Evolutionary conservation across 441 rosid genomes (phyloP), one percentile per base, ranked within the genome.

Genomic region (Macaranga tanarius): DNA sequence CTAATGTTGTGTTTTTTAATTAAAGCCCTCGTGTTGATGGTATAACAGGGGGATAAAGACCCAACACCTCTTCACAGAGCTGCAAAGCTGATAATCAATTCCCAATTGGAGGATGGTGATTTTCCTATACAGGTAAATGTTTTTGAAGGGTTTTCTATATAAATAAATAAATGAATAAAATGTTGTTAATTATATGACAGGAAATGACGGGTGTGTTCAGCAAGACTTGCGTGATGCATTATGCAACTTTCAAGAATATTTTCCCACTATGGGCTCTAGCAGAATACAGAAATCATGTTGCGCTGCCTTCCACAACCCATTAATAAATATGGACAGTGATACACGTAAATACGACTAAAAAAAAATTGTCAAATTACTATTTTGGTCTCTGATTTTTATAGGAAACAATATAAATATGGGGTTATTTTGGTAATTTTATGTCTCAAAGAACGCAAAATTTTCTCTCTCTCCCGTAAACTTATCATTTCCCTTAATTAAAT

Each of bases 251-350:
- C 58, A 80, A 86, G 63, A 86, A 86, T 57, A 88, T 85, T 28
- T 86, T 69, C 60, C 92, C 92, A 15, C 2, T 86, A 65, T 88
- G 92, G 89, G 90, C 89, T 67, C 83, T 88, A 3, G 90, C 89
- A 2, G 89, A 86, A 57, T 86, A 83, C 55, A 34, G 64, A 4
- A 54, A 48, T 10, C 64, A 69, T 17, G 76, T 81, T 70, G 77
- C 75, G 10, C 60, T 75, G 70, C 80, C 84, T 25, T 69, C 75
- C 71, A 50, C 51, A 63, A 59, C 42, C 15, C 2, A 25, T 26
- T 59, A 20, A 58, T 12, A 40, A 40, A 40, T 40, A n/a, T n/a
- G n/a, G n/a, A n/a, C n/a, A n/a, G n/a, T n/a, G n/a, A n/a, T n/a
- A n/a, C n/a, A n/a, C n/a, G n/a, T n/a, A n/a, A n/a, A n/a, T n/a